Base-by-base conservation (phyloP, 2,329 filamentous ascomycete genomes). In the Emericellopsis cladophorae region DNA sequence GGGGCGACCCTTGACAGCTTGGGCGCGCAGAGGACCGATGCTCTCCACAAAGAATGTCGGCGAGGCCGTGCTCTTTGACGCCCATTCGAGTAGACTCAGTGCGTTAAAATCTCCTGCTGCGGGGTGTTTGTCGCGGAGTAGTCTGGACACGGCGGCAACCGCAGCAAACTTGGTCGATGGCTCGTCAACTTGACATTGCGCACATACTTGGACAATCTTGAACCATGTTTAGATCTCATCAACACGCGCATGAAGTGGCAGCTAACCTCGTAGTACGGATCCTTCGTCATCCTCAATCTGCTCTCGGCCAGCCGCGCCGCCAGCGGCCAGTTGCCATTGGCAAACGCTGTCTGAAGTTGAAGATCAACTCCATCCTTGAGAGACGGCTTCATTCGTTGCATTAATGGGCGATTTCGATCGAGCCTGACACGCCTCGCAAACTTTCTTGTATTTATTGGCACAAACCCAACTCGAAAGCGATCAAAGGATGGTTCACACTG, bases 81-180 rank as follows among this genome's bases (percentile, higher is more conserved):
- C 67, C 64, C 71, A 75, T 46, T 76, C 73, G 21, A 74, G 66
- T 16, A 79, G 59, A 44, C 74, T 70, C 9, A 77, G 53, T 11
- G 61, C 57, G 41, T 74, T 70, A 4, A 64, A 55, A 45, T 77
- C 74, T 12, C 9, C 8, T 9, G 26, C 26, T 9, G 26, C 26
- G 26, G 26, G 26, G 26, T 29, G 26, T 36, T 65, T 65, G 39
- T 72, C 66, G 44, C 64, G 63, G 44, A 72, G 56, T 44, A 67
- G 64, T 40, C 62, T 60, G 43, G 68, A 61, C 4, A 74, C 56
- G 7, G 64, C 59, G 7, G 63, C 55, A 24, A 67, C 56, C 3
- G 65, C 67, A 1, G 61, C 60, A 12, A 60, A 61, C 48, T 66
- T 68, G 41, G 70, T 65, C 2, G 49, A 46, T 0, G 68, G 61